A percentile compares a stretch with the other conserved stretches of the same genome.
These are phyloP conservation scores for Chloromonas sp. DNA, from an alignment of 163 green algal genomes.

Conservation along the genomic window DNA sequence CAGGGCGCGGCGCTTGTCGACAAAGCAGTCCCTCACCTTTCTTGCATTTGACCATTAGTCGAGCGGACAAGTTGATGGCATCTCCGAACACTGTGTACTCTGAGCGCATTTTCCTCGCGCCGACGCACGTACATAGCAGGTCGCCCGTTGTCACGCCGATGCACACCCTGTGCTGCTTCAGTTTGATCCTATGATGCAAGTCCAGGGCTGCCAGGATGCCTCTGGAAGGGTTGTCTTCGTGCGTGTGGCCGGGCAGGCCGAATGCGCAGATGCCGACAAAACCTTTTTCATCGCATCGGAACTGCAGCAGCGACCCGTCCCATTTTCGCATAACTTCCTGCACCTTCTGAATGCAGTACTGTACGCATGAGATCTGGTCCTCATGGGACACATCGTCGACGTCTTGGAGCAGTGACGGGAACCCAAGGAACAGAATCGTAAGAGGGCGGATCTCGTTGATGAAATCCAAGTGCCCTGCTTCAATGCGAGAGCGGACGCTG, in stretches of 20 bases:
- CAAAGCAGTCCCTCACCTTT: constrained; percentile 1
- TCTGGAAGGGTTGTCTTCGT: constrained; percentile 55
- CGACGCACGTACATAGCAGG: constrained; percentile 77
- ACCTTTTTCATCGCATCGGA: constrained; percentile 84
- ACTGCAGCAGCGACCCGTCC: constrained; percentile 70
- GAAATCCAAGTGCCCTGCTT: constrained; percentile 69
- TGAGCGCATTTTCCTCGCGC: constrained; percentile 51
- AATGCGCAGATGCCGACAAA: constrained; percentile 81
- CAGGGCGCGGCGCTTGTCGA: no score
- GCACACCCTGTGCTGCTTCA: constrained; percentile 14
- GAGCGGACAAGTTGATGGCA: constrained; percentile 79
- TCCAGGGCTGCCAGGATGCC: constrained; percentile 62
- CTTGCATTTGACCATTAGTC: constrained; percentile 64
- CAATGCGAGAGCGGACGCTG: constrained; percentile 58
- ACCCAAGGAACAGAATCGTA: constrained; percentile 79
- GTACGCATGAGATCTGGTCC: constrained; percentile 41
- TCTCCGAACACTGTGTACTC: constrained; percentile 89
- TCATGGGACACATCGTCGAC: constrained; percentile 20
- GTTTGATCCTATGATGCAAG: constrained; percentile 38
- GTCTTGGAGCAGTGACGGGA: constrained; percentile 55
- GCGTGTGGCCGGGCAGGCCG: constrained; percentile 70
- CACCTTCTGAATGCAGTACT: constrained; percentile 50
- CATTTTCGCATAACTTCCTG: constrained; percentile 63
- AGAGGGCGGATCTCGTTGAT: constrained; percentile 74
- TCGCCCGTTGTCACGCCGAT: constrained; percentile 74